These are phyloP conservation scores for Penicillium alfredii DNA, from an alignment of 495 filamentous ascomycete genomes.

Conservation along the genomic window DNA sequence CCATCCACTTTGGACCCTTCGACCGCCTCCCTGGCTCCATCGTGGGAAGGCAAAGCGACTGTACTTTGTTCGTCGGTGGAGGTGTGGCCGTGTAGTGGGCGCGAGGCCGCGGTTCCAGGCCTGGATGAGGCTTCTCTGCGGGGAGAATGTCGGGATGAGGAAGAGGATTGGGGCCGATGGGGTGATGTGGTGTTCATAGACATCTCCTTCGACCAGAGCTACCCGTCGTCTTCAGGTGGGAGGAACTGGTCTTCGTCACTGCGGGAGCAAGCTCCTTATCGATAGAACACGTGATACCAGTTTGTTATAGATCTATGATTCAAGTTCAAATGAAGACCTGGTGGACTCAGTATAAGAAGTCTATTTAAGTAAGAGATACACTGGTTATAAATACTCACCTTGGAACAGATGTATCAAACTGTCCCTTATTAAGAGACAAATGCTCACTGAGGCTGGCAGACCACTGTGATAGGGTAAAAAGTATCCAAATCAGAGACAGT, in stretches of 20 bases:
- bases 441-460: no score
- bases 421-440: no score
- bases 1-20: slow-evolving; percentile 9
- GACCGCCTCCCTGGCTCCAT: slow-evolving; percentile 5
- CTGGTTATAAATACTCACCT: no score
- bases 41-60: slow-evolving; percentile 8
- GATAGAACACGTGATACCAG: slow-evolving; percentile 17
- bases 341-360: no score
- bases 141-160: slow-evolving; percentile 26
- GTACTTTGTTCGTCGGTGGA: slow-evolving; percentile 10
- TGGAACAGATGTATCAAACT: no score
- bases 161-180: slow-evolving; percentile 22
- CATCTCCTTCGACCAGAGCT: slow-evolving; percentile 30
- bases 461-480: no score
- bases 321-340: no score
- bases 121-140: slow-evolving; percentile 5
- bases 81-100: slow-evolving; percentile 15
- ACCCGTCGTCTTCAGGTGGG: slow-evolving; percentile 24
- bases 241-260: slow-evolving; percentile 18
- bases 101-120: slow-evolving; percentile 11
- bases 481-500: no score
- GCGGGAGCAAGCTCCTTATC: slow-evolving; percentile 21
- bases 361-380: no score
- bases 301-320: no score
- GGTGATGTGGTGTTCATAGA: slow-evolving; percentile 26